Conservation (phyloP, 306 rosid species). For the Lithocarpus polystachyus region DNA sequence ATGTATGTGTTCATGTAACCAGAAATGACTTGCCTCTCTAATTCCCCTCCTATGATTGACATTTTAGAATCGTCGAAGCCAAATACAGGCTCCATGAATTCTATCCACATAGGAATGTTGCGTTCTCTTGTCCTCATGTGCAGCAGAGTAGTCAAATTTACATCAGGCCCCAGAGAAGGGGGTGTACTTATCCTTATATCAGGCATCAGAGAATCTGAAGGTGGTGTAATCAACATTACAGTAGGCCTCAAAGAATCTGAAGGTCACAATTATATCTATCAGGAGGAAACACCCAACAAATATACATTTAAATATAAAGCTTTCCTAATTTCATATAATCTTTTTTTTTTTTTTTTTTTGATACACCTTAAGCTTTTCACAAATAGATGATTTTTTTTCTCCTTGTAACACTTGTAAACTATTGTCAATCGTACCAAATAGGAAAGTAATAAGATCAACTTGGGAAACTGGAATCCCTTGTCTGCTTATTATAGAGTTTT, state of each 20-base stretch:
- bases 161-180: not conserved
- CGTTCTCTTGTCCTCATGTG: conserved; percentile 63
- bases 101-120: conserved; percentile 41
- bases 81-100: conserved; percentile 68
- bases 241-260: conserved; percentile 73
- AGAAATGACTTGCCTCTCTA: conserved; percentile 52
- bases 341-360: too few species aligned
- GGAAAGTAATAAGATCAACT: conserved; percentile 64
- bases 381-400: not conserved
- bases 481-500: conserved; percentile 55
- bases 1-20: not conserved
- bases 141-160: conserved; percentile 36
- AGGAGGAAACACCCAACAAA: conserved; percentile 5
- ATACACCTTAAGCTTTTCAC: not conserved
- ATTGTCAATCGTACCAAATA: conserved; percentile 50
- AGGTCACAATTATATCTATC: conserved; percentile 22
- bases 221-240: conserved; percentile 58
- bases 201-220: too few species aligned
- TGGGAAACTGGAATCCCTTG: conserved; percentile 74
- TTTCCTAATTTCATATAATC: not conserved
- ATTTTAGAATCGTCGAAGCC: conserved; percentile 63
- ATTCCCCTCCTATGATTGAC: conserved; percentile 62
- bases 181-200: not conserved
- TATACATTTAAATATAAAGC: not conserved
- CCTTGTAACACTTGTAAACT: not conserved